These are phyloP conservation scores for Ceratobasidium sp. DNA, from an alignment of 1,284 basidiomycete species.

Conservation along the genomic window DNA sequence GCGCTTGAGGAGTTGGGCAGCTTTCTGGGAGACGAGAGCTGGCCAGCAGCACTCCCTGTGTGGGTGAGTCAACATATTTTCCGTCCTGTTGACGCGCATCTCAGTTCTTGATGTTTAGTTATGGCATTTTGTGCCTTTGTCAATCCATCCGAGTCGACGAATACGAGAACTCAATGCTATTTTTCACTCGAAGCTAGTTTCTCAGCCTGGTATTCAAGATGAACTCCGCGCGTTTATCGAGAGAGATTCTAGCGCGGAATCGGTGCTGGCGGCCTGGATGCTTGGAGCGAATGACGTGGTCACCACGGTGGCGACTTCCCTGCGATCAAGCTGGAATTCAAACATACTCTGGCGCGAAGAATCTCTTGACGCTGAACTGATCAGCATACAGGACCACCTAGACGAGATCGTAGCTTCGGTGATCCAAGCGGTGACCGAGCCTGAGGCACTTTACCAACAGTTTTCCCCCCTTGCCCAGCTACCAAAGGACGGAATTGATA, in stretches of 20 bases:
- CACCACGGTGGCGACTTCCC: conserved; percentile 65
- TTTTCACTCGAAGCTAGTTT: conserved; percentile 76
- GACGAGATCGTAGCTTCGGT: conserved; percentile 59
- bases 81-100: neutral
- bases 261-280: conserved; percentile 83
- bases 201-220: conserved; percentile 63
- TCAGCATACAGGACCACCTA: conserved; percentile 51
- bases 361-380: conserved; percentile 35
- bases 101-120: conserved; percentile 61
- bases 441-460: conserved; percentile 51
- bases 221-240: conserved; percentile 69
- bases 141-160: conserved; percentile 83
- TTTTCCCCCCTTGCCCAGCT: conserved; percentile 32
- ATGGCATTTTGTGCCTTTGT: conserved; percentile 85
- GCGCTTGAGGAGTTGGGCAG: conserved; percentile 84
- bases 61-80: conserved; percentile 77
- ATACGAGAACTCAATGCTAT: conserved; percentile 75
- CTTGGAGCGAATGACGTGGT: conserved; percentile 80
- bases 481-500: conserved; percentile 50
- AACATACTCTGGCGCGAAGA: conserved; percentile 51
- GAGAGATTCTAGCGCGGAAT: conserved; percentile 66
- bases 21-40: conserved; percentile 57
- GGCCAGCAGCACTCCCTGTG: conserved; percentile 71
- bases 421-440: conserved; percentile 71
- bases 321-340: conserved; percentile 66